Evolutionary conservation across 805 yeast genomes (phyloP), one percentile per base, ranked within the genome.

Genomic region (Kazachstania africana): DNA sequence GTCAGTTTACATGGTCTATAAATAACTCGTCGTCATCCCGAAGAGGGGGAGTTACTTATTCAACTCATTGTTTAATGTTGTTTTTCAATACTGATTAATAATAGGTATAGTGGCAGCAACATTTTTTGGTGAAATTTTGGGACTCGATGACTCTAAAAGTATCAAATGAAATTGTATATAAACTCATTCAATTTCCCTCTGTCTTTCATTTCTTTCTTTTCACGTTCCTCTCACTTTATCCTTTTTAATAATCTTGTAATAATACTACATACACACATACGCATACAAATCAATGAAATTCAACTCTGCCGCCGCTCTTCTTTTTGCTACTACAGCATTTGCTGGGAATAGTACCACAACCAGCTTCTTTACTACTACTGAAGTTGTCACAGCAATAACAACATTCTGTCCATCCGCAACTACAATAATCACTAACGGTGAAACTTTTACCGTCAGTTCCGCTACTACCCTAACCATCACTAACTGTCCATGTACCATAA

Each of bases 371-470:
- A 27, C 26, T 28, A 42, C 39, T 22, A 43, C 40, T 22, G 49
- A 41, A 43, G 75, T 73, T 44, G 81, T 77, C 52, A 72, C 81
- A 49, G 76, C 65, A 51, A 68, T 62, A 71, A 72, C 79, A 63
- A 80, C 91, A 48, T 80, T 75, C 78, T 81, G 91, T 62, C 91
- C 93, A 57, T 62, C 50, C 42, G 60, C 93, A 29, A 82, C 94
- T 48, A 59, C 67, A 37, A 48, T 80, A 37, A 66, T 65, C 43
- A 72, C 74, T 59, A 76, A 75, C 70, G 67, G 67, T 66, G 54
- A 55, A 53, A 78, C 88, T 53, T 68, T 72, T 72, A 72, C 78
- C 42, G 83, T 78, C 55, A 73, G 85, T 40, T 76, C 59, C 49
- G 75, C 88, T 38, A 78, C 88, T 58, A 80, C 91, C 45, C 60